Conservation (phyloP, 2,329 filamentous ascomycete genomes). For the Rhynchosporium secalis region DNA sequence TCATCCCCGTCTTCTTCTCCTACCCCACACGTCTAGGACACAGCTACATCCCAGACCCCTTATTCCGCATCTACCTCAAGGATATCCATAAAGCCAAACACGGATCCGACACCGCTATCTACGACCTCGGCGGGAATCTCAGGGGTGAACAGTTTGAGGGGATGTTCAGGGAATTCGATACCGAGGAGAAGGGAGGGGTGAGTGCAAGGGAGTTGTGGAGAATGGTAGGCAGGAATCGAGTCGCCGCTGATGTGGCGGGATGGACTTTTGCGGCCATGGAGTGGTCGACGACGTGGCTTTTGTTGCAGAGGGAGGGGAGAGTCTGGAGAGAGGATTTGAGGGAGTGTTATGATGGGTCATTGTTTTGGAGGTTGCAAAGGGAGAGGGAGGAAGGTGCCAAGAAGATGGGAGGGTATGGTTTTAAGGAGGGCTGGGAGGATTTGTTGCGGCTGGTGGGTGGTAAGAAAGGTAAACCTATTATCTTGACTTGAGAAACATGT, state of each 20-base stretch:
- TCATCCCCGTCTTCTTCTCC: conserved; percentile 52
- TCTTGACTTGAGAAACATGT: too few relatives aligned
- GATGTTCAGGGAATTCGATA: neutral
- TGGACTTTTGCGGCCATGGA: conserved; percentile 17
- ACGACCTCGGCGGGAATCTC: conserved; percentile 38
- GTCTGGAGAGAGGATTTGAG: conserved; percentile 57
- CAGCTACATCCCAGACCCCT: conserved; percentile 43
- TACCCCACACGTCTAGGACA: conserved; percentile 46
- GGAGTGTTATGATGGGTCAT: conserved; percentile 51
- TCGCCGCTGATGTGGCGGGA: conserved; percentile 12
- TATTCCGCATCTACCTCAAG: conserved; percentile 41
- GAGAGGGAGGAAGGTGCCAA: neutral
- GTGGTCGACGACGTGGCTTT: conserved; percentile 46
- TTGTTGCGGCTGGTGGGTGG: neutral
- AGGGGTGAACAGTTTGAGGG: neutral
- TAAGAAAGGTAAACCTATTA: neutral
- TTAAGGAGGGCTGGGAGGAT: neutral
- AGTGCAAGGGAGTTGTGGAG: neutral
- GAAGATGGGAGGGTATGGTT: neutral
- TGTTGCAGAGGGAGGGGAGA: conserved; percentile 55
- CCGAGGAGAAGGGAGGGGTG: neutral
- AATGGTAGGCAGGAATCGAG: neutral
- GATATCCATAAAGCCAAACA: conserved; percentile 45
- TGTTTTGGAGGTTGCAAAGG: conserved; percentile 41
- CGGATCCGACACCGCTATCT: conserved; percentile 48